Conservation (phyloP, 345 rosid species). For the Geranium brycei region DNA sequence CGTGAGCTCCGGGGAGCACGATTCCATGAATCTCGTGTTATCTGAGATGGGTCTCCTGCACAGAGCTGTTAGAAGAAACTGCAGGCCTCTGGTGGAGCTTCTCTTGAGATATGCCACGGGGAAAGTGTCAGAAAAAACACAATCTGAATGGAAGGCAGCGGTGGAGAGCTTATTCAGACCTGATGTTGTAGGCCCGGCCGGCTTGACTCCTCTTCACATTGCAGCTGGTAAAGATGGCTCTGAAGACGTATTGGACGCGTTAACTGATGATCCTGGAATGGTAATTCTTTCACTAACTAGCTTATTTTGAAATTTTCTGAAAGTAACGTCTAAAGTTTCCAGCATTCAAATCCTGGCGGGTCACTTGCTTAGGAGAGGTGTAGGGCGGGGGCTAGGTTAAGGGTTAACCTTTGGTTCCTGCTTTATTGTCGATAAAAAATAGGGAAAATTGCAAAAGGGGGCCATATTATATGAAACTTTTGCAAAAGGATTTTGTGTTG, state of each 20-base stretch:
- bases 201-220: constrained; percentile 97
- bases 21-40: constrained; percentile 36
- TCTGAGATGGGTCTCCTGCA: constrained; percentile 82
- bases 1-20: constrained; percentile 48
- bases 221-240: constrained; percentile 99
- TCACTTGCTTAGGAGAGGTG: too few relatives aligned
- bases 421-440: too few relatives aligned
- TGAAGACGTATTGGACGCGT: constrained; percentile 71
- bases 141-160: background rate
- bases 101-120: constrained; percentile 62
- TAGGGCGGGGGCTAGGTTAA: too few relatives aligned
- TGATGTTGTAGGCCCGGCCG: constrained; percentile 75
- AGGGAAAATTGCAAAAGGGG: too few relatives aligned
- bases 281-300: constrained; percentile 25
- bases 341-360: too few relatives aligned
- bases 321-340: too few relatives aligned
- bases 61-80: constrained; percentile 88
- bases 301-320: background rate
- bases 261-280: constrained; percentile 81
- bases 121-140: constrained; percentile 7
- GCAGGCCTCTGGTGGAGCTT: constrained; percentile 59
- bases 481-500: too few relatives aligned
- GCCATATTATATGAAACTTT: too few relatives aligned
- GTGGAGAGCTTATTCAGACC: constrained; percentile 55
- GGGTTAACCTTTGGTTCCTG: background rate